A percentile compares a stretch with the other conserved stretches of the same genome.
Conservation (phyloP, 768 basidiomycete genomes). For the Clavulina sp. region DNA sequence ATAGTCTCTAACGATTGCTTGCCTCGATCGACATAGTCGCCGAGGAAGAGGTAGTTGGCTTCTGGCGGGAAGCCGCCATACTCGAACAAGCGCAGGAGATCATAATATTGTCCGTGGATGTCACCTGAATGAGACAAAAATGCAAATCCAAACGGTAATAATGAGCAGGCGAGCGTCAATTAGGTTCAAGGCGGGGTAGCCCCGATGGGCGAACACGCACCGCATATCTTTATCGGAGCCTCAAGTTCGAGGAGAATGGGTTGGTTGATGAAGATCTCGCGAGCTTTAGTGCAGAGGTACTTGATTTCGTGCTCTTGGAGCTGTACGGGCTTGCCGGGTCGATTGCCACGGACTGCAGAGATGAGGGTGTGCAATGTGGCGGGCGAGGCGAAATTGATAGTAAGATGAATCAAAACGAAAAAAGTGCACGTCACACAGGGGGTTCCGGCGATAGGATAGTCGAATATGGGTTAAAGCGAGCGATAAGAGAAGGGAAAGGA, state of each 20-base stretch:
- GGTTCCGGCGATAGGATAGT: not conserved
- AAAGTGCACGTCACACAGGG: not conserved
- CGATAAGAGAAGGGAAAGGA: not conserved
- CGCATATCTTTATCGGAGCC: constrained; percentile 99
- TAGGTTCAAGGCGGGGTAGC: too few relatives aligned
- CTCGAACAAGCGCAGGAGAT: constrained; percentile 92
- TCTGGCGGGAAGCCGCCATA: constrained; percentile 99
- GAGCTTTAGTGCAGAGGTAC: constrained; percentile 93
- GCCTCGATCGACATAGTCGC: constrained; percentile 98
- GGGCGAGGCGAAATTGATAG: too few relatives aligned
- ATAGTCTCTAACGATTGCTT: constrained; percentile 99
- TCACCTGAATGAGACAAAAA: constrained; percentile 66
- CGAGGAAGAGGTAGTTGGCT: constrained; percentile 99
- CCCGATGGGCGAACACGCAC: constrained; percentile 30
- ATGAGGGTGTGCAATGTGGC: not conserved
- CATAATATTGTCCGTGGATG: constrained; percentile 99
- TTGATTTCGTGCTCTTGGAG: constrained; percentile 99
- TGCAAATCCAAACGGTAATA: constrained; percentile 3
- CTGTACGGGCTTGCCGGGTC: constrained; percentile 96
- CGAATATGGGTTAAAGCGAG: not conserved
- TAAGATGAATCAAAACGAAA: constrained; percentile 1
- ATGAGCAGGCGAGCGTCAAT: not conserved
- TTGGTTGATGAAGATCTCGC: constrained; percentile 99
- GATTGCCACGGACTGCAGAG: constrained; percentile 76
- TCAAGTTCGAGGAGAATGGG: constrained; percentile 95